Evolutionary conservation across 148 eudicot genomes (phyloP).

Genomic region (Polygonum maritimum): DNA sequence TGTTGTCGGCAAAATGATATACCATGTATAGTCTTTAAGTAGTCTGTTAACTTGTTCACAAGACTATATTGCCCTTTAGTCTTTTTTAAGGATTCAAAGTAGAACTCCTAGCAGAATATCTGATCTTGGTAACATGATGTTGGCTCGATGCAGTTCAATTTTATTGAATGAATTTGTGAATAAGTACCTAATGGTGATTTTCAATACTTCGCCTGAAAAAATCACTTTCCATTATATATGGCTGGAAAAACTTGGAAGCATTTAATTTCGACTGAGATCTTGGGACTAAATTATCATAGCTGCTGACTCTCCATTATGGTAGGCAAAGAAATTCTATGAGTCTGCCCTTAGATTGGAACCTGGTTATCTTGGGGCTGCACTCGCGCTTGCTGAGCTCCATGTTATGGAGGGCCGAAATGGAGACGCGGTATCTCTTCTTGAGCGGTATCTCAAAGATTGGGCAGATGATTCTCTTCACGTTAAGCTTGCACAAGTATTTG

Average conservation of each 20-base stretch:
- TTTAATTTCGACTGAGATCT: background rate
- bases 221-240: background rate
- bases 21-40: background rate
- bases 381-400: slow-evolving; percentile 96
- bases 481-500: slow-evolving; percentile 96
- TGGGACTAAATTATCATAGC: background rate
- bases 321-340: slow-evolving; percentile 97
- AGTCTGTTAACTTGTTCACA: too few relatives aligned
- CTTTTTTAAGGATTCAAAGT: background rate
- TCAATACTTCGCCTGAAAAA: background rate
- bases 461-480: slow-evolving; percentile 96
- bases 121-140: background rate
- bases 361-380: slow-evolving; percentile 91
- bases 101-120: background rate
- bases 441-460: slow-evolving; percentile 94
- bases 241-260: background rate
- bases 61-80: background rate
- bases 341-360: slow-evolving; percentile 96
- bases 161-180: background rate
- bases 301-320: background rate
- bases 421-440: slow-evolving; percentile 86
- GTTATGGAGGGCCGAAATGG: slow-evolving; percentile 88
- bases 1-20: background rate
- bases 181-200: background rate
- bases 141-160: background rate